Evolutionary conservation across 306 rosid genomes (phyloP), one percentile per base, ranked within the genome.

Genomic region (Lotus japonicus): DNA sequence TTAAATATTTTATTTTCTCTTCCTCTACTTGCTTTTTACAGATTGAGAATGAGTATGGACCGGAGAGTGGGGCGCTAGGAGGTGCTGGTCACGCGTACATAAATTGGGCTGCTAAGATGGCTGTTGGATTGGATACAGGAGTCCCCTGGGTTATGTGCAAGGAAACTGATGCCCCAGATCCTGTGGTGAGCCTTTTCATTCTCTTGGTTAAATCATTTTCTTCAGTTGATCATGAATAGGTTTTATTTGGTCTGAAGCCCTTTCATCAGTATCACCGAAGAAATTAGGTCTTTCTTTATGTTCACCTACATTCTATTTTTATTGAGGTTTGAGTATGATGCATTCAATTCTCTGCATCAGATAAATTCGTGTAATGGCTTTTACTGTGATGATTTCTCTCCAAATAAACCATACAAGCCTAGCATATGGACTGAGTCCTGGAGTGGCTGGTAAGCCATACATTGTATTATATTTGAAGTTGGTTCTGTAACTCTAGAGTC

Each of bases 131-230:
- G 83, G 55, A 76, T 35, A 90, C 99, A 4, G 99, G 95, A 62
- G 96, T 94, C 18, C 97, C 99, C 9, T 94, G 99, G 99, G 96
- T 94, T 71, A 94, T 94, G 99, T 94, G 99, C 82, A 94, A 94
- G 87, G 88, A 94, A 90, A 92, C 80, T 7, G 99, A 94, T 80
- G 99, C 99, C 59, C 99, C 97, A 0, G 99, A 94, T 77, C 95
- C 97, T 66, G 86, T 94, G 88, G 99, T 85, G 45, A 84, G 77
- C 35, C 54, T 14, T 67, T 31, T 70, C 41, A 54, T 31, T 73
- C 60, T 60, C 78, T 63, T 17, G 65, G 58, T 14, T 49, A 9
- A 33, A 23, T 18, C 41, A 44, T 38, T 62, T 48, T 7, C 56
- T 46, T 65, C 58, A 7, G 18, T 41, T 59, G n/a, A 23, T 68